Base-by-base conservation (phyloP, 2,329 filamentous ascomycete species). In the Myriosclerotinia duriaeana region DNA sequence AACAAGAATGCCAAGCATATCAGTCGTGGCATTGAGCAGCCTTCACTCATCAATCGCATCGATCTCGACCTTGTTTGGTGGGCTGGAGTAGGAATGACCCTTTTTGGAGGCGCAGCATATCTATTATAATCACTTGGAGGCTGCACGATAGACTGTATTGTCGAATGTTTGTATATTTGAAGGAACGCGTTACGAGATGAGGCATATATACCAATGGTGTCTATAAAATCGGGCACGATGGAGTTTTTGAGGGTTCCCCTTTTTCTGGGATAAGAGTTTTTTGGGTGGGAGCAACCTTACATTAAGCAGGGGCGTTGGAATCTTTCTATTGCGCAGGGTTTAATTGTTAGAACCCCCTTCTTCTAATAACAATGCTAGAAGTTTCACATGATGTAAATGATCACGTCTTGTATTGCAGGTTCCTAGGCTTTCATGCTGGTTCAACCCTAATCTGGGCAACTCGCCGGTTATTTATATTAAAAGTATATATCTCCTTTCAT, bases 31-130 rank as follows among this genome's bases (percentile, higher is more conserved):
- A 63, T 67, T 34, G 69, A 71, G 46, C 26, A 67, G 7, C 66
- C 67, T 34, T 54, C 46, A 20, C 55, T 72, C 2, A 46, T 74
- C 30, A 66, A 74, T 17, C 59, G 68, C 12, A 65, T 76, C 14
- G 72, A 76, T 69, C 64, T 72, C 38, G 70, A 73, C 53, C 68
- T 76, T 56, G 30, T 77, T 8, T 77, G 74, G 74, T 77, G 74
- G 74, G 70, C 71, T 1, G 75, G 76, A 26, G 61, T 77, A n/a
- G 75, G 72, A 11, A 73, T 77, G 74, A 71, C 70, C 20, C 48
- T 77, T 30, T 76, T 77, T 56, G 75, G 76, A 9, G 75, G 75
- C 46, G 74, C 74, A 3, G 75, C 75, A 15, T 77, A 77, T 65
- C 66, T 76, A 64, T 67, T 77, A 68, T 76, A 68, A 71, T 26